phyloP scores from a whole-genome alignment of 2,329 filamentous ascomycete species.

The Aspergillus ochraceoroseus region DNA sequence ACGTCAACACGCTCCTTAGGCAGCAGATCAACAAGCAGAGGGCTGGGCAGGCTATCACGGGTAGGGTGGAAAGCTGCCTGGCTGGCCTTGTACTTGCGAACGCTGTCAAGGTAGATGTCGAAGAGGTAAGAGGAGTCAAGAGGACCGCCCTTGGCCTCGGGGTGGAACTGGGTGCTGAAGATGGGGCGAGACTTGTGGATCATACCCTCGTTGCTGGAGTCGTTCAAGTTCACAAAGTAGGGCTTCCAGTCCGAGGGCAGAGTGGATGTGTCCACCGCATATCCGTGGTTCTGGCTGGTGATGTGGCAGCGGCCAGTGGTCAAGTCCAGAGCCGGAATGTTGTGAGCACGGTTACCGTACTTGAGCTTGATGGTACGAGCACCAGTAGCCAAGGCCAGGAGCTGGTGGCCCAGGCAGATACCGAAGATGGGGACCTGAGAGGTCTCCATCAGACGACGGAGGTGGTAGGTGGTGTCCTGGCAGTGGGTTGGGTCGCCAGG shows the following conservation, averaged over 20 bases:
- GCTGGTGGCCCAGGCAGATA: slow-evolving; percentile 95
- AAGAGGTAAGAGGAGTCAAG: slow-evolving; percentile 95
- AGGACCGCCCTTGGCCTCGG: slow-evolving; percentile 94
- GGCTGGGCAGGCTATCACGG: slow-evolving; percentile 81
- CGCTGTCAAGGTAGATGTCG: slow-evolving; percentile 89
- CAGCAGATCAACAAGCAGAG: slow-evolving; percentile 83
- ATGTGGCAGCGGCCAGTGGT: slow-evolving; percentile 98
- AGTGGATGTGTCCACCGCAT: slow-evolving; percentile 82
- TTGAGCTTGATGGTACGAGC: slow-evolving; percentile 94
- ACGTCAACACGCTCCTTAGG: slow-evolving; percentile 94
- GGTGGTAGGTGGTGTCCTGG: slow-evolving; percentile 87
- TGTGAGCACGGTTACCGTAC: slow-evolving; percentile 98
- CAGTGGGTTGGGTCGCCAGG: slow-evolving; percentile 97
- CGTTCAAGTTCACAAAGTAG: slow-evolving; percentile 98
- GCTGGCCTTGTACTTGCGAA: slow-evolving; percentile 80
- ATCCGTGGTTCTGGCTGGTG: slow-evolving; percentile 97
- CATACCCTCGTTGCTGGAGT: slow-evolving; percentile 95
- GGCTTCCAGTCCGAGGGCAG: slow-evolving; percentile 87
- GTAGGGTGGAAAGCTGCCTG: slow-evolving; percentile 64
- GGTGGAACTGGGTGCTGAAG: slow-evolving; percentile 98
- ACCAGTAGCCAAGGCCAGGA: slow-evolving; percentile 82
- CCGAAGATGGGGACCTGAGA: slow-evolving; percentile 93
- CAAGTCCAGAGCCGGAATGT: slow-evolving; percentile 91
- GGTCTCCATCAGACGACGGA: slow-evolving; percentile 82
- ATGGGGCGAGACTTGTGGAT: slow-evolving; percentile 94